Conservation (phyloP, 2,329 filamentous ascomycete genomes). For the Cladosporium sp. region DNA sequence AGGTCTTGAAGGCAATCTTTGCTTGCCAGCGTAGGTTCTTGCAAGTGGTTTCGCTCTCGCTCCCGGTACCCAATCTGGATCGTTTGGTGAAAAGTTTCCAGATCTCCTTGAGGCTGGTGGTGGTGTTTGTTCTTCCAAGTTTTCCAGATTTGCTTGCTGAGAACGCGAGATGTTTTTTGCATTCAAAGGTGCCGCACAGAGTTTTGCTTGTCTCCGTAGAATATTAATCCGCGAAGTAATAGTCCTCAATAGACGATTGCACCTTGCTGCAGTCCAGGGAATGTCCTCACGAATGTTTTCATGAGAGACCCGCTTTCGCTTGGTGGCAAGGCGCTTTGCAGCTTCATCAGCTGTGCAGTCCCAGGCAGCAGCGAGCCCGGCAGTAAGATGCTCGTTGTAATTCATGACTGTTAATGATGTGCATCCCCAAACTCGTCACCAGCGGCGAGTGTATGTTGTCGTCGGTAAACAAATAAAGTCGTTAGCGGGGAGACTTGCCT, state of each 20-base stretch:
- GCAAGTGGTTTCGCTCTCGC: background rate
- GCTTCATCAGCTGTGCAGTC: slow-evolving; percentile 1
- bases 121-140: background rate
- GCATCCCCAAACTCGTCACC: background rate
- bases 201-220: slow-evolving; percentile 28
- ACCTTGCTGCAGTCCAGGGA: slow-evolving; percentile 40
- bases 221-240: slow-evolving; percentile 38
- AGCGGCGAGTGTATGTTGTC: background rate
- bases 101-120: background rate
- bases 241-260: slow-evolving; percentile 39
- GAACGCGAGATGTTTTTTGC: too few relatives aligned
- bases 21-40: slow-evolving; percentile 9
- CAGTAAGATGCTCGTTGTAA: slow-evolving; percentile 14
- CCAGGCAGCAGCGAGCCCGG: slow-evolving; percentile 1
- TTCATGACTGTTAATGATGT: background rate
- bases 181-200: background rate
- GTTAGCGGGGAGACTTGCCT: background rate
- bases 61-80: slow-evolving; percentile 20
- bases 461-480: slow-evolving; percentile 9
- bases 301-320: slow-evolving; percentile 14
- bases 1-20: background rate
- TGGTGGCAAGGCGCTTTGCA: slow-evolving; percentile 1
- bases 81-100: slow-evolving; percentile 5
- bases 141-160: background rate
- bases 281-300: slow-evolving; percentile 14